Evolutionary conservation across 129 eudicot species (phyloP).

Genomic region (Chrysanthemum lavandulifolium): DNA sequence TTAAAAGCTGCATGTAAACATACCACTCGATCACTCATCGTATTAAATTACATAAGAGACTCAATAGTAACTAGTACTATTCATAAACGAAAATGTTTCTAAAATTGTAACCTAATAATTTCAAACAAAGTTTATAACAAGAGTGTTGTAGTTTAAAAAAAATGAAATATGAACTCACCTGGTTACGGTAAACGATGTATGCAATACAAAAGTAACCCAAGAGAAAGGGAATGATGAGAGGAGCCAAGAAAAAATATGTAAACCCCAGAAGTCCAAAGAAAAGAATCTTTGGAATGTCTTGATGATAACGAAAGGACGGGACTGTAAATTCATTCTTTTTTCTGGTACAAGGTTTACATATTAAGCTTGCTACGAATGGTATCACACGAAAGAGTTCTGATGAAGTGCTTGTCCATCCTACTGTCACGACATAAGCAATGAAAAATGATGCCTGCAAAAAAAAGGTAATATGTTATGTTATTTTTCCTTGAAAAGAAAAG

Average conservation of each 20-base stretch:
- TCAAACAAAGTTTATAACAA: background rate
- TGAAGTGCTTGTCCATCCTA: conserved; percentile 75
- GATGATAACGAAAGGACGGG: conserved; percentile 56
- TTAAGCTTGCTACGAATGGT: conserved; percentile 41
- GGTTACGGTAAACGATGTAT: conserved; percentile 63
- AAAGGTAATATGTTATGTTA: no score
- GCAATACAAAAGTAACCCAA: conserved; percentile 58
- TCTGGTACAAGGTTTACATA: conserved; percentile 34
- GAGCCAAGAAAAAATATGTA: conserved; percentile 59
- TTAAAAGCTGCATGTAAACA: conserved; percentile 48
- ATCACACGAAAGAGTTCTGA: conserved; percentile 58
- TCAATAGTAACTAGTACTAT: no score
- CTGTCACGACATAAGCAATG: conserved; percentile 68
- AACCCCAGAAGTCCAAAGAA: conserved; percentile 67
- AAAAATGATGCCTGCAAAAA: conserved; percentile 67
- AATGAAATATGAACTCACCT: conserved; percentile 38
- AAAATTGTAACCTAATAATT: background rate
- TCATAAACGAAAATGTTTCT: no score
- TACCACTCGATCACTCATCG: background rate
- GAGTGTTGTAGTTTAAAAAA: background rate
- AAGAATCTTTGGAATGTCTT: conserved; percentile 56
- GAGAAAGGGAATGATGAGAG: conserved; percentile 68
- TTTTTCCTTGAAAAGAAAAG: no score
- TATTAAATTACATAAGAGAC: background rate
- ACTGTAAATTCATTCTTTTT: conserved; percentile 34